Conservation (phyloP, 371 early-diverging fungal species). For the Mucor mucedo region DNA sequence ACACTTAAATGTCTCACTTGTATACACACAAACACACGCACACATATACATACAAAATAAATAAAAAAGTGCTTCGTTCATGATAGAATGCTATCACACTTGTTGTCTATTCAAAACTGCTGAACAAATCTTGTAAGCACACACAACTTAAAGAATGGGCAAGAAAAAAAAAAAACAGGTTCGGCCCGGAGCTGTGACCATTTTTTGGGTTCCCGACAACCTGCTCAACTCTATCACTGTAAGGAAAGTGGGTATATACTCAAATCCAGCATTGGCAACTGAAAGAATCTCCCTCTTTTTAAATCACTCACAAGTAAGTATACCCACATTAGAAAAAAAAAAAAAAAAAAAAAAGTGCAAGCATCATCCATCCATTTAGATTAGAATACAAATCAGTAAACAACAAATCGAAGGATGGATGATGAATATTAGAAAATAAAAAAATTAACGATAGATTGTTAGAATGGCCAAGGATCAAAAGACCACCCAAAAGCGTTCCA, state of each 20-base stretch:
- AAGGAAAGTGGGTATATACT: background rate
- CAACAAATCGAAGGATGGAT: background rate
- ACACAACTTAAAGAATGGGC: no score
- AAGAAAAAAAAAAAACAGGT: background rate
- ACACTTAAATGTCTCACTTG: background rate
- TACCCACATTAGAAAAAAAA: background rate
- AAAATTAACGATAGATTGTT: background rate
- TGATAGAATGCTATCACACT: background rate
- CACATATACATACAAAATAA: no score
- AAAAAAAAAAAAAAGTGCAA: background rate
- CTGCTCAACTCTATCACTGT: no score
- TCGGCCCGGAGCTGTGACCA: background rate
- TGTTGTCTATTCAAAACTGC: background rate
- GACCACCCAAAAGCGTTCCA: conserved; percentile 64
- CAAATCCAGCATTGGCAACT: background rate
- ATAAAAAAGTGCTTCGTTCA: background rate
- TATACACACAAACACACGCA: background rate
- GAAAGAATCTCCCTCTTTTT: conserved; percentile 4
- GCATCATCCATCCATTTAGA: background rate
- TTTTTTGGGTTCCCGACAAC: no score
- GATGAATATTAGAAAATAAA: background rate
- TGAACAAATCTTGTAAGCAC: no score
- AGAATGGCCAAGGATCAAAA: conserved; percentile 55
- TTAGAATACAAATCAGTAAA: background rate
- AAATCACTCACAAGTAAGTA: conserved; percentile 2